Evolutionary conservation across 371 early-diverging fungal genomes (phyloP), one percentile per base, ranked within the genome.

Genomic region (Blakeslea trispora): DNA sequence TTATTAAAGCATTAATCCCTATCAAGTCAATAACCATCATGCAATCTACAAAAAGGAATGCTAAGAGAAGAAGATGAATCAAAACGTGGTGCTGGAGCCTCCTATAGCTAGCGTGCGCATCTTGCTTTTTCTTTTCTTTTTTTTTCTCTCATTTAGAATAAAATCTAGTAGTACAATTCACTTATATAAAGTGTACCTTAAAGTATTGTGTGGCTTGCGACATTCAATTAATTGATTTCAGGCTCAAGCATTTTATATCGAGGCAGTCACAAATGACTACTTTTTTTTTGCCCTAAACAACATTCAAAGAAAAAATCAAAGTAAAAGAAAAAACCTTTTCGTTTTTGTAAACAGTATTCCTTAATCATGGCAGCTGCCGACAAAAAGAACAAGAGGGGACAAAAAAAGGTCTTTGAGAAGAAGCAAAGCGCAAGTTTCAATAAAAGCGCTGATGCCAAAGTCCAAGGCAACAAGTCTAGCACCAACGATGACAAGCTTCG

Each of bases 381-480:
- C 37, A 62, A 56, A 43, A 59, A 64, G 43, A 59, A 51, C 11
- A 59, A 58, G 49, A 53, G 58, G 22, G 58, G 37, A 17, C 58
- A 58, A 50, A 49, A 13, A 50, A 46, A 47, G 17, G 15, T 41
- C 47, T 34, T 32, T 50, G 22, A 21, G 40, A 51, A 50, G 45
- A 55, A 24, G 35, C 56, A 11, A 46, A 54, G 44, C 31, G 40
- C 19, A 59, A 53, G 17, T 7, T 24, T 32, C 31, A 34, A 57
- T 11, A 57, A 54, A 39, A 44, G 9, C 10, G 32, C 44, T 37
- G 53, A 54, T 15, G n/a, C 40, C 15, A 50, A 45, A 28, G 31
- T 24, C 44, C 50, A 48, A 23, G 42, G 51, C 11, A 56, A 17
- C 23, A 43, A 51, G 42, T 42, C 14, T 14, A 24, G 46, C 23